Percentiles rank a stretch among this genome's conserved stretches.
Evolutionary conservation across 1,284 basidiomycete species (phyloP).

Genomic region (Austropuccinia psidii): DNA sequence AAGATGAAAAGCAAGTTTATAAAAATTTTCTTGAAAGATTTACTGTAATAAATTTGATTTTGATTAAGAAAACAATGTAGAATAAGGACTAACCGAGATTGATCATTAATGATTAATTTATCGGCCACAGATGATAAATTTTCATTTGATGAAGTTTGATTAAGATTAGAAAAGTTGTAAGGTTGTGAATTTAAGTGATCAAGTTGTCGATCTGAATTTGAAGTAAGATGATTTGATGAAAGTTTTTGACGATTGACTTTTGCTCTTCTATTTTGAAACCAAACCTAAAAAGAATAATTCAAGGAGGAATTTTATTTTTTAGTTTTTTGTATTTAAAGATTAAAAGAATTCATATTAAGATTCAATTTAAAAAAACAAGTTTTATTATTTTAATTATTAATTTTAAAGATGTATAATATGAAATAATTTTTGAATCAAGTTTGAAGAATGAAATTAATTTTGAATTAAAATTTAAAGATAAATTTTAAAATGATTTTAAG

Average conservation of each 20-base stretch:
- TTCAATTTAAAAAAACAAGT: too few relatives aligned
- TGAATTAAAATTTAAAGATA: neutral
- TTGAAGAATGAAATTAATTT: neutral
- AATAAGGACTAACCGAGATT: too few relatives aligned
- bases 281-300: constrained; percentile 41
- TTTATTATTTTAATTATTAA: too few relatives aligned
- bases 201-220: neutral
- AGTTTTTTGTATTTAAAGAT: neutral
- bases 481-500: neutral
- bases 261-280: constrained; percentile 45
- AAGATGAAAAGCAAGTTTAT: too few relatives aligned
- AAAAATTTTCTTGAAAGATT: too few relatives aligned
- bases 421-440: neutral
- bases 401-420: too few relatives aligned
- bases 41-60: too few relatives aligned
- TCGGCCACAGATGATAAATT: too few relatives aligned
- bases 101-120: too few relatives aligned
- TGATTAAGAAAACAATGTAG: too few relatives aligned
- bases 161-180: neutral
- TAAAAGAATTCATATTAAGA: too few relatives aligned
- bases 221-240: neutral
- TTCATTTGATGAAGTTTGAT: too few relatives aligned
- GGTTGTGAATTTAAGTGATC: neutral
- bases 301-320: neutral
- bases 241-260: constrained; percentile 40